Evolutionary conservation across 768 basidiomycete species (phyloP).

Genomic region (Russula virescens): DNA sequence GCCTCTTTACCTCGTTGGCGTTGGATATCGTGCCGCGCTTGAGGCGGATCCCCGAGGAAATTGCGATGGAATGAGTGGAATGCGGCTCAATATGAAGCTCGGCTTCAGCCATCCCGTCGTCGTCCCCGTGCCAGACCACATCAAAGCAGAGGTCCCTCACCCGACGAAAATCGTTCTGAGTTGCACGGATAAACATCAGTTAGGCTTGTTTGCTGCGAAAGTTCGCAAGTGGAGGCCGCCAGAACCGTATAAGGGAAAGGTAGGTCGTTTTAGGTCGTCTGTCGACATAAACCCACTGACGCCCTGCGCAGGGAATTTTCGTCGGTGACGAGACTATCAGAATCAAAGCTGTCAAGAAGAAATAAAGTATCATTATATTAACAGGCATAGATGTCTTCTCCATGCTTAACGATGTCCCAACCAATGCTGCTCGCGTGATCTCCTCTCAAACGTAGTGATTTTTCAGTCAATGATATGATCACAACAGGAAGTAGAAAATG

Average conservation of each 20-base stretch:
- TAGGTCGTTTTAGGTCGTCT: conserved; percentile 36
- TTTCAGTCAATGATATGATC: neutral
- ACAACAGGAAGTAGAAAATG: neutral
- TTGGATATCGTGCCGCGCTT: conserved; percentile 85
- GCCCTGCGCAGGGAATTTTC: conserved; percentile 69
- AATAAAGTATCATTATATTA: conserved; percentile 45
- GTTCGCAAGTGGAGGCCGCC: conserved; percentile 82
- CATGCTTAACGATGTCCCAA: neutral
- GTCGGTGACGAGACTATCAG: conserved; percentile 89
- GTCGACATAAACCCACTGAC: conserved; percentile 12
- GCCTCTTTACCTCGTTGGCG: conserved; percentile 85
- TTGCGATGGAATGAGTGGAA: conserved; percentile 49
- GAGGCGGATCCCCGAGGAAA: conserved; percentile 69
- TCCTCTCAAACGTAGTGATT: neutral
- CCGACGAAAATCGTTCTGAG: conserved; percentile 79
- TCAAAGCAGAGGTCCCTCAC: conserved; percentile 71
- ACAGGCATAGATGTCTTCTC: neutral
- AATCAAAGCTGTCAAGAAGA: conserved; percentile 92
- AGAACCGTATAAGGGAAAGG: conserved; percentile 98
- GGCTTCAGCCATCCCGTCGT: conserved; percentile 87
- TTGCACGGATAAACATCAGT: conserved; percentile 81
- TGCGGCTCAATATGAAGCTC: conserved; percentile 83
- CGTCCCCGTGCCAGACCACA: conserved; percentile 75
- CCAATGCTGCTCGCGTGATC: neutral
- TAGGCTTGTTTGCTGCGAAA: conserved; percentile 85